Conservation (phyloP, 2,329 filamentous ascomycete species). For the Zasmidium angulare region DNA sequence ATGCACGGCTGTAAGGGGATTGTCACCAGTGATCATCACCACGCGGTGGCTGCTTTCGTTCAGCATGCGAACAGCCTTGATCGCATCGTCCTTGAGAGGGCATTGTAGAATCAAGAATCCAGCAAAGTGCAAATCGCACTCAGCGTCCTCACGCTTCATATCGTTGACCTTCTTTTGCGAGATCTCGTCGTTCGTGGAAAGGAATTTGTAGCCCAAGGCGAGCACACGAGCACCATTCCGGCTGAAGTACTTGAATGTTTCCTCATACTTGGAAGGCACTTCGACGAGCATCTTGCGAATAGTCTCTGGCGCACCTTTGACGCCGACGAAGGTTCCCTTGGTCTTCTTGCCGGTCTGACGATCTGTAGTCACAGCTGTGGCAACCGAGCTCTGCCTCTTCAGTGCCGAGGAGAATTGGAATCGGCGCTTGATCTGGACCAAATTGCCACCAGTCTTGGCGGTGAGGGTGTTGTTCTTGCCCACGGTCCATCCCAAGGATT, state of each 20-base stretch:
- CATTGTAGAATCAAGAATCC: constrained; percentile 95
- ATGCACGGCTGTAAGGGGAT: constrained; percentile 92
- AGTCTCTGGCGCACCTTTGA: constrained; percentile 96
- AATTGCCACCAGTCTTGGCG: constrained; percentile 67
- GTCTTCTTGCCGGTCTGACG: constrained; percentile 71
- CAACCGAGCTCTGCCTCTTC: constrained; percentile 93
- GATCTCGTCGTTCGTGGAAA: constrained; percentile 78
- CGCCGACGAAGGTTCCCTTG: constrained; percentile 85
- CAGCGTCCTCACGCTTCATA: constrained; percentile 88
- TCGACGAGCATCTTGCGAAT: constrained; percentile 89
- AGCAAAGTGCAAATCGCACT: constrained; percentile 80
- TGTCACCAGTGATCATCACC: constrained; percentile 99
- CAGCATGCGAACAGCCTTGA: constrained; percentile 91
- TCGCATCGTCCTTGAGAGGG: constrained; percentile 92
- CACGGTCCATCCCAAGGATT: constrained; percentile 88
- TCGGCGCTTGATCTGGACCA: constrained; percentile 89
- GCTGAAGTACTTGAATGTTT: constrained; percentile 98
- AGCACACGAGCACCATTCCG: constrained; percentile 92
- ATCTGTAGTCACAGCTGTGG: constrained; percentile 73
- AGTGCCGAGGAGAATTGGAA: constrained; percentile 98
- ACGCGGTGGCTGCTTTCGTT: constrained; percentile 98
- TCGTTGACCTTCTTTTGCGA: constrained; percentile 86
- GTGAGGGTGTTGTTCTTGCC: constrained; percentile 82
- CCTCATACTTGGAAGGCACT: constrained; percentile 85
- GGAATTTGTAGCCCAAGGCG: constrained; percentile 88